Base-by-base conservation (phyloP, 768 basidiomycete species). In the Thelephora ganbajun region DNA sequence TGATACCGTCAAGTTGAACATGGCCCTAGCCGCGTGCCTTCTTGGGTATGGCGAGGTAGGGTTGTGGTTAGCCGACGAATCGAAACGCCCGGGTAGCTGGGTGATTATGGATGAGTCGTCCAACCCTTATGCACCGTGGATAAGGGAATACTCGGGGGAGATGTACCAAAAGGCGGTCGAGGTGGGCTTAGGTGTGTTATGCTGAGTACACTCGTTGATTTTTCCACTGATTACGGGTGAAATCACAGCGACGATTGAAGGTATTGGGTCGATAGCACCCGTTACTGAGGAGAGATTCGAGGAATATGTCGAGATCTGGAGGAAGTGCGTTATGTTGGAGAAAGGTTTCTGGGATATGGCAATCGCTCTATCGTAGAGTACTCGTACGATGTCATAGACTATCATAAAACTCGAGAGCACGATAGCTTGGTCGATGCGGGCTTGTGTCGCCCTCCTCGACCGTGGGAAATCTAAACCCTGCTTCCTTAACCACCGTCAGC, bases 21-120 rank as follows among this genome's bases (percentile, higher is more conserved):
- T 96, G 66, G 83, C 87, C 0, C 71, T 92, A 1, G 78, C 84
- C 9, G 81, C 87, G 6, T 97, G 93, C 59, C 68, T 94, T 7
- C 65, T 94, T 0, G 93, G 92, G 2, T 97, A 96, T 58, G 92
- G 92, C 11, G 87, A 94, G 59, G 88, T 92, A 0, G 92, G 91
- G 1, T 64, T 88, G 35, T 87, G 89, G 80, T 66, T 97, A 30
- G 73, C 78, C 60, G 74, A 70, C 33, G 71, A 81, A 50, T 72
- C 70, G 1, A 57, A 66, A 33, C 56, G 53, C 35, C 67, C 64
- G 9, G 59, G 67, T 20, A 72, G 68, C 18, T 80, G 78, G 72
- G 73, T 83, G 16, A 56, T 68, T 33, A 58, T 79, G 47, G 72
- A 79, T 9, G 76, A 72, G 0, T 9, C 7, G 16, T 22, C 9